Base-by-base conservation (phyloP, 2,329 filamentous ascomycete species). In the Didymella glomerata region DNA sequence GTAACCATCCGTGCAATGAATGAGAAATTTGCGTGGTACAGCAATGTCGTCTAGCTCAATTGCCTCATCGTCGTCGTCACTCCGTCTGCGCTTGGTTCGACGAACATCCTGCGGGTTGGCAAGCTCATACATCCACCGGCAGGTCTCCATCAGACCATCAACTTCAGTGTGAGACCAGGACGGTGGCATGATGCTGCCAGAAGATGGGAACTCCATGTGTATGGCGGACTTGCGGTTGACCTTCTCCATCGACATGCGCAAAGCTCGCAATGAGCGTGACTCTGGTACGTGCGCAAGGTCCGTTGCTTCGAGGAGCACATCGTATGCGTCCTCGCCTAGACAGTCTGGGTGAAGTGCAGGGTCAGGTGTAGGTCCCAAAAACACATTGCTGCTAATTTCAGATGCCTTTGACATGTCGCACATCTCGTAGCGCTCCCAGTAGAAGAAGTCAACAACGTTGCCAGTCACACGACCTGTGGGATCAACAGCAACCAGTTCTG, bases 1-100 rank as follows among this genome's bases (percentile, higher is more conserved):
- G 71, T 99, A 99, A 18, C 95, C 95, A 76, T 99, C 95, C 2
- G 90, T 89, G 76, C 95, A 98, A 77, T 98, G 94, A 40, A 99
- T 91, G 30, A 98, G 85, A 32, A 98, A 87, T 72, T 88, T 93
- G 50, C 63, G 87, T 82, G 54, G 87, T 34, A 51, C 68, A 51
- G 65, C 54, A 54, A 74, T 64, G 28, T 74, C 73, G 74, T 63
- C 68, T 83, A 89, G 86, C 45, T 80, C 78, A 53, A 84, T 83
- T 64, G 89, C 87, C 64, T 88, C 85, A 8, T 77, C 74, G 8
- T 77, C 74, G 54, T 69, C 79, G 24, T 70, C 79, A 56, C 68
- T 74, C 38, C 79, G 82, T 69, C 77, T 79, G 70, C 78, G 80
- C 70, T 79, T 82, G 42, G 57, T 74, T 64, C 66, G 74, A 65